Percentiles rank a stretch among this genome's conserved stretches.
These are phyloP conservation scores for Candida awuae DNA, from an alignment of 805 yeast genomes.

Conservation along the genomic window DNA sequence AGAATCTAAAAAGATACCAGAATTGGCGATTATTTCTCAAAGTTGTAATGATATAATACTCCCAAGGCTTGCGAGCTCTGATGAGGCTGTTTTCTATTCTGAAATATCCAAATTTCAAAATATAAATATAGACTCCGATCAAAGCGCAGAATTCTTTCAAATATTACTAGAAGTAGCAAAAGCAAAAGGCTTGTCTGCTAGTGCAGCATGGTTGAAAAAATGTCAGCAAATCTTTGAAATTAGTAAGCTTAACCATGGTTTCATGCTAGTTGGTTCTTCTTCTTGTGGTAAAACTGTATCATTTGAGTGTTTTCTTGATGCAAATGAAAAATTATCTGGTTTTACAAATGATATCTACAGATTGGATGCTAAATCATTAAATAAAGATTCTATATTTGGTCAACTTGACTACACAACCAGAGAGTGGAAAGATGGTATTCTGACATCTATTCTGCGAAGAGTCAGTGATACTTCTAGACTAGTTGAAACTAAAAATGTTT, in stretches of 20 bases:
- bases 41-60: constrained; percentile 54
- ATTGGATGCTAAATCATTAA: constrained; percentile 70
- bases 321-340: constrained; percentile 29
- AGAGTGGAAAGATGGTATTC: constrained; percentile 88
- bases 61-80: constrained; percentile 58
- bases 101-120: constrained; percentile 23
- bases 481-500: constrained; percentile 45
- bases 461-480: constrained; percentile 51
- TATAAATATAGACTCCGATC: neutral
- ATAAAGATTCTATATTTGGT: constrained; percentile 65
- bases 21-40: constrained; percentile 7
- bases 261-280: constrained; percentile 70
- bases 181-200: constrained; percentile 26
- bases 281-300: constrained; percentile 67
- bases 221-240: constrained; percentile 55
- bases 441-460: constrained; percentile 58
- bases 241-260: constrained; percentile 61
- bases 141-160: constrained; percentile 23
- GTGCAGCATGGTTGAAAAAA: constrained; percentile 44
- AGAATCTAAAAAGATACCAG: constrained; percentile 31
- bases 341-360: constrained; percentile 34
- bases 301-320: constrained; percentile 41
- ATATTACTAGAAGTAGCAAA: constrained; percentile 24
- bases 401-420: constrained; percentile 63
- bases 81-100: constrained; percentile 34